A percentile compares a stretch with the other conserved stretches of the same genome.
These are phyloP conservation scores for Zoysia pacifica DNA, from an alignment of 176 grass and related monocot species.

Conservation along the genomic window DNA sequence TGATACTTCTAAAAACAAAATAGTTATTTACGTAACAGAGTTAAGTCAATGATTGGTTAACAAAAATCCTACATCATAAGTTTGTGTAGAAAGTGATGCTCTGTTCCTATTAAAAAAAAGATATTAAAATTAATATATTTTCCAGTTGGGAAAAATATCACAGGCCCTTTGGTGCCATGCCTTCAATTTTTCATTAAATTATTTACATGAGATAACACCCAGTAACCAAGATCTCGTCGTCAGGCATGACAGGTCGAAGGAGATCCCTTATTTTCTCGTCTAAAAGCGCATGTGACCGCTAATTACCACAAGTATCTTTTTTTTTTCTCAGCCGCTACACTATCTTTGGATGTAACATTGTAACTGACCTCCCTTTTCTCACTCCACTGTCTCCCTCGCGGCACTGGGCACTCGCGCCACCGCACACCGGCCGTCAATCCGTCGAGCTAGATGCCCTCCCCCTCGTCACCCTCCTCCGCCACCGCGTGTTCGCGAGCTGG, in stretches of 20 bases:
- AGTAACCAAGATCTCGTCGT: background rate
- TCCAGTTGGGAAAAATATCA: background rate
- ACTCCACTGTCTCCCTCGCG: constrained; percentile 1
- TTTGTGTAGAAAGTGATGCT: no score
- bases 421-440: constrained; percentile 27
- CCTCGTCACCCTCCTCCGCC: constrained; percentile 44
- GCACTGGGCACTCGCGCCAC: constrained; percentile 15
- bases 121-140: background rate
- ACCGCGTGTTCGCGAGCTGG: constrained; percentile 31
- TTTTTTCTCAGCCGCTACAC: background rate
- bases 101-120: background rate
- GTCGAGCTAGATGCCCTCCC: constrained; percentile 46
- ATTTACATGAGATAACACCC: background rate
- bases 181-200: background rate
- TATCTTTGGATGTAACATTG: background rate
- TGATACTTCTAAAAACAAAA: no score
- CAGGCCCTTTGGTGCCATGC: background rate
- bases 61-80: no score
- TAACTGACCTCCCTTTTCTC: background rate
- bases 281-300: background rate
- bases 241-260: background rate
- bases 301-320: background rate
- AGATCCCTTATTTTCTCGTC: background rate
- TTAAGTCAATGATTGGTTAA: no score
- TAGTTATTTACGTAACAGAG: no score